Conservation (phyloP, 257 asterid species). For the Leptodermis oblonga region DNA sequence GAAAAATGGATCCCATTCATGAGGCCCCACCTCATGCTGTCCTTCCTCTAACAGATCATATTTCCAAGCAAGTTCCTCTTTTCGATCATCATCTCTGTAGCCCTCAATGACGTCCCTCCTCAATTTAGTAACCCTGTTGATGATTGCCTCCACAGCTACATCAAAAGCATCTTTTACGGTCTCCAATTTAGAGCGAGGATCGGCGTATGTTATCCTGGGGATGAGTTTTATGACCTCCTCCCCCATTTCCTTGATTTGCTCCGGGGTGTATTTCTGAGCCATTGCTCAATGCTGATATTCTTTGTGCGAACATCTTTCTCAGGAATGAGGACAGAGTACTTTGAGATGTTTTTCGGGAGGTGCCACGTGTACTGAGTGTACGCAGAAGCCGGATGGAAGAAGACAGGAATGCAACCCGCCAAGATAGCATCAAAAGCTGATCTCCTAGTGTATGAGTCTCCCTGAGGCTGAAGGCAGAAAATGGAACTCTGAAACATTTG, state of each 20-base stretch:
- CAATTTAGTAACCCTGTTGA: slow-evolving; percentile 59
- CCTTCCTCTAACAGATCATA: slow-evolving; percentile 61
- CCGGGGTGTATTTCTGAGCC: slow-evolving; percentile 43
- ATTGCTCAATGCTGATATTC: slow-evolving; percentile 52
- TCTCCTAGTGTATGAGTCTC: slow-evolving; percentile 85
- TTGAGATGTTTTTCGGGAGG: slow-evolving; percentile 54
- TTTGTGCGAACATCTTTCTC: slow-evolving; percentile 58
- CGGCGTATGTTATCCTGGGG: slow-evolving; percentile 69
- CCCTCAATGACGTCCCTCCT: slow-evolving; percentile 62
- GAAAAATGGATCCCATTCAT: slow-evolving; percentile 86
- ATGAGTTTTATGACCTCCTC: slow-evolving; percentile 69
- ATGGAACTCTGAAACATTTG: slow-evolving; percentile 76
- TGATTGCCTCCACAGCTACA: slow-evolving; percentile 67
- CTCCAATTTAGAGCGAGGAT: slow-evolving; percentile 67
- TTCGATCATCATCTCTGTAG: slow-evolving; percentile 39
- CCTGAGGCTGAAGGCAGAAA: slow-evolving; percentile 88
- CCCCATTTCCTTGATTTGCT: slow-evolving; percentile 60
- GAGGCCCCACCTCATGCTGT: slow-evolving; percentile 35
- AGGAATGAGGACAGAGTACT: slow-evolving; percentile 64
- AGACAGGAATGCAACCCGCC: slow-evolving; percentile 92
- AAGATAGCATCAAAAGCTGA: slow-evolving; percentile 83
- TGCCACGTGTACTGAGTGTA: slow-evolving; percentile 91
- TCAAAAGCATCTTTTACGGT: slow-evolving; percentile 76
- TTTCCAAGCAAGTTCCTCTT: slow-evolving; percentile 76
- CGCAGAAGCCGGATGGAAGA: slow-evolving; percentile 87